Conservation (phyloP, 495 filamentous ascomycete genomes). For the Daldinia caldariorum region DNA sequence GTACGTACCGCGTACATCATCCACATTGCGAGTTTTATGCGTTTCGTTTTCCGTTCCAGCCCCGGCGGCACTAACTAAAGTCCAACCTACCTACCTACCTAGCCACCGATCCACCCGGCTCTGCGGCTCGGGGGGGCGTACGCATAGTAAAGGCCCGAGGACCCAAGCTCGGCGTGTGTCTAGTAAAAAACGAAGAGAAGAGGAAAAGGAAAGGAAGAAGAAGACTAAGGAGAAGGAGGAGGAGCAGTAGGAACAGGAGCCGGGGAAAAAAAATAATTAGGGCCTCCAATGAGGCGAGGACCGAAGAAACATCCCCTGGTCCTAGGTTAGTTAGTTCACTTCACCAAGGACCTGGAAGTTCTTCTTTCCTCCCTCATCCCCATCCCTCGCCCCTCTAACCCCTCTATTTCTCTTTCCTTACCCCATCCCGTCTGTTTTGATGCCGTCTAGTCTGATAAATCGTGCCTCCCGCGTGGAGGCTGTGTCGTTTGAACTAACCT, state of each 20-base stretch:
- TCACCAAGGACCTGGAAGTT: background rate
- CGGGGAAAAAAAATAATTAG: background rate
- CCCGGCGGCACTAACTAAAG: background rate
- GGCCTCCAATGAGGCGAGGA: conserved; percentile 23
- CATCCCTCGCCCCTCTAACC: background rate
- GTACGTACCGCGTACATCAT: background rate
- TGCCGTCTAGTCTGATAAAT: conserved; percentile 21
- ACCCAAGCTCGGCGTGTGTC: background rate
- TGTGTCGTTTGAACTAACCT: background rate
- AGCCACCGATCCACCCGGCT: conserved; percentile 10
- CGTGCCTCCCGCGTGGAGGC: background rate
- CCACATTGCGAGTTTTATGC: conserved; percentile 16
- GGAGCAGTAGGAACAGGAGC: too few species aligned
- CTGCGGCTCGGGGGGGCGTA: conserved; percentile 18
- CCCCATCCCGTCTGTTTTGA: background rate
- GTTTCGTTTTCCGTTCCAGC: conserved; percentile 40
- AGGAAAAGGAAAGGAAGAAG: too few species aligned
- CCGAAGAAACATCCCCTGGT: conserved; percentile 11
- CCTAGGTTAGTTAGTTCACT: background rate
- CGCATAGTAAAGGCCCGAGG: too few species aligned
- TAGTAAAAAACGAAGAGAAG: background rate
- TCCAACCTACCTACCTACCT: too few species aligned
- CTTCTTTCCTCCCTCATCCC: background rate
- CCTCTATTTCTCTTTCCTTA: too few species aligned
- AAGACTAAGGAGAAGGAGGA: too few species aligned